Percentiles rank a stretch among this genome's conserved stretches.
These are phyloP conservation scores for Umbilicus rupestris DNA, from an alignment of 164 flowering plant genomes.

Conservation along the genomic window DNA sequence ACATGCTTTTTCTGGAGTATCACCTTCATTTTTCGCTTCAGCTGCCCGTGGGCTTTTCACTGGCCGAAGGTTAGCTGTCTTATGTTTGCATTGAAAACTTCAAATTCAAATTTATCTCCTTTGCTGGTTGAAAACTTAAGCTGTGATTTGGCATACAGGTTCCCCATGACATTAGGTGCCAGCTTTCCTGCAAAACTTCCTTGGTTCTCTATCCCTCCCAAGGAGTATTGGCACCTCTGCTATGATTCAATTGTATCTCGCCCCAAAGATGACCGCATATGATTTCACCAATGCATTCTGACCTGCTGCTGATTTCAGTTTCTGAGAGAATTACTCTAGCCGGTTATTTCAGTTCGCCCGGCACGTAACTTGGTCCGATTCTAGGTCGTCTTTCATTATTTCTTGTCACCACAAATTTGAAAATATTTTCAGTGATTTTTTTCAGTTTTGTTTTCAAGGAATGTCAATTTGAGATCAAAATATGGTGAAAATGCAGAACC, in stretches of 20 bases:
- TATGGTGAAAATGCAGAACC: no score
- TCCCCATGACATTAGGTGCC: slow-evolving; percentile 26
- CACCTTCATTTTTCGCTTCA: slow-evolving; percentile 27
- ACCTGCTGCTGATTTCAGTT: not conserved
- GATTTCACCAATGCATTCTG: not conserved
- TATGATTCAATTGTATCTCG: slow-evolving; percentile 24
- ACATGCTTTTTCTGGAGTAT: slow-evolving; percentile 35
- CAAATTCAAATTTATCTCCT: not conserved
- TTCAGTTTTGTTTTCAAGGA: no score
- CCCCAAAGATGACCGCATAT: not conserved
- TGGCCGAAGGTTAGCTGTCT: slow-evolving; percentile 51
- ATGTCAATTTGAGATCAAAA: no score
- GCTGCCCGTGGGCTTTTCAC: slow-evolving; percentile 57
- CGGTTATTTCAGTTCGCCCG: not conserved
- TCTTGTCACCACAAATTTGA: not conserved
- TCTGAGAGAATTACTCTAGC: not conserved
- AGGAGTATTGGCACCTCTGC: slow-evolving; percentile 65
- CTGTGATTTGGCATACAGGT: slow-evolving; percentile 24
- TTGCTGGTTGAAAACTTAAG: slow-evolving; percentile 1
- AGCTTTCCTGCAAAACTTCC: slow-evolving; percentile 50
- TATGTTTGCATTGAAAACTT: not conserved
- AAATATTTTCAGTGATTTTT: not conserved
- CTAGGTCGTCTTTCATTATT: not conserved
- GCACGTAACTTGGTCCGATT: no score
- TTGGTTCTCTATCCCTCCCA: slow-evolving; percentile 49